Base-by-base conservation (phyloP, 2,329 filamentous ascomycete species). In the Ophiostoma himal-ulmi region DNA sequence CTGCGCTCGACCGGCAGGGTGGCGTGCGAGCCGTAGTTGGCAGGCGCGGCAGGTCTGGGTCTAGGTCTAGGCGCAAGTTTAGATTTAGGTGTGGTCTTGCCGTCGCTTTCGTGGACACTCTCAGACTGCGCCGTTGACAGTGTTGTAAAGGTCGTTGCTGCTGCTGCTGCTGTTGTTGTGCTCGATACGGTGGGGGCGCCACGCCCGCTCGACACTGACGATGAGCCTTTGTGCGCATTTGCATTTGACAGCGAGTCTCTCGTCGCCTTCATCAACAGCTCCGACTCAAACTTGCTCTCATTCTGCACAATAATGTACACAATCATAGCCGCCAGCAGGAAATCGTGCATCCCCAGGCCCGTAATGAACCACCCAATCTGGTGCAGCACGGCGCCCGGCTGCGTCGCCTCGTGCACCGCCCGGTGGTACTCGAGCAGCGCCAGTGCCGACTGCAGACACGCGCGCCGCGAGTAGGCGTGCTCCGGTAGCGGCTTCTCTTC, bases 271-370 rank as follows among this genome's bases (percentile, higher is more conserved):
- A 73, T 39, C 39, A 73, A 3, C 22, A 74, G 73, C 69, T 74
- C 73, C 37, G 48, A 37, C 34, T 67, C 70, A 37, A 74, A 73
- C 26, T 69, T 36, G 54, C 76, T 76, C 26, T 81, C 78, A 75
- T 81, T 82, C 73, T 82, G 81, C 34, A 83, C 75, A 22, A 83
- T 78, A 22, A 89, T 78, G 72, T 85, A 89, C 3, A 90, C 75
- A 17, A 89, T 82, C 82, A 88, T 87, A 70, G 85, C 83, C 0
- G 87, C 86, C 2, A 89, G 81, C 68, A 90, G 78, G 68, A 86
- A 89, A 75, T 90, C 87, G 68, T 88, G 86, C 68, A 86, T 82
- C 13, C 84, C 82, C 4, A 89, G 78, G 0, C 84, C 85, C 3
- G 83, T 84, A 26, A 88, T 76, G 74, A 88, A 88, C 84, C 86